Evolutionary conservation across 2,329 filamentous ascomycete species (phyloP), one percentile per base, ranked within the genome.

Genomic region (Fonsecaea multimorphosa): DNA sequence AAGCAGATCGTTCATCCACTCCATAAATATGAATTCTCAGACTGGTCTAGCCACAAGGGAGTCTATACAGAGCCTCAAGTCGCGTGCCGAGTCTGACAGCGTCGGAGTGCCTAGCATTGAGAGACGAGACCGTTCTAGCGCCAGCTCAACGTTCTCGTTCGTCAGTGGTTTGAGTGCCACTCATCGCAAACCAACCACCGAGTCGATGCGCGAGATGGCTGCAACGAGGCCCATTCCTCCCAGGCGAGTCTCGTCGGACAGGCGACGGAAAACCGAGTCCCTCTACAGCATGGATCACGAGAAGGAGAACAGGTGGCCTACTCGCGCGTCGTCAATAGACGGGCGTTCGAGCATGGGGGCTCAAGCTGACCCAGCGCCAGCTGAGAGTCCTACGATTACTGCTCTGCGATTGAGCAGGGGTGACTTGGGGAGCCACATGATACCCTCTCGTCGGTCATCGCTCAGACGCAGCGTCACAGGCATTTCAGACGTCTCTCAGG

Each of bases 401-500:
- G 56, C 67, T 22, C 38, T 71, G 24, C 68, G 67, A 22, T 54
- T 71, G 19, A 69, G 66, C 51, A 60, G 67, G 44, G 60, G 63
- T 36, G 67, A 71, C 46, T 54, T 70, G 31, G 67, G 64, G 11
- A 68, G 61, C 44, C 67, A 68, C 51, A 58, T 56, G 74, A 84
- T 67, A 86, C 84, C 74, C 85, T 87, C 2, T 78, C 91, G 73
- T 87, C 89, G 84, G 14, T 72, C 70, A 22, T 77, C 76, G 31
- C 73, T 76, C 14, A 71, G 66, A 56, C 78, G 74, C 9, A 68
- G 68, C 46, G 56, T 63, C 8, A 7, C 84, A 89, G 63, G 89
- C 91, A 62, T 92, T 89, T 0, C 92, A 89, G 40, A 78, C 91
- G 38, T 81, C 85, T 58, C 90, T 80, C 71, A 79, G 75, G 61